Conservation (phyloP, 257 asterid genomes). For the Solanum paucissectum region DNA sequence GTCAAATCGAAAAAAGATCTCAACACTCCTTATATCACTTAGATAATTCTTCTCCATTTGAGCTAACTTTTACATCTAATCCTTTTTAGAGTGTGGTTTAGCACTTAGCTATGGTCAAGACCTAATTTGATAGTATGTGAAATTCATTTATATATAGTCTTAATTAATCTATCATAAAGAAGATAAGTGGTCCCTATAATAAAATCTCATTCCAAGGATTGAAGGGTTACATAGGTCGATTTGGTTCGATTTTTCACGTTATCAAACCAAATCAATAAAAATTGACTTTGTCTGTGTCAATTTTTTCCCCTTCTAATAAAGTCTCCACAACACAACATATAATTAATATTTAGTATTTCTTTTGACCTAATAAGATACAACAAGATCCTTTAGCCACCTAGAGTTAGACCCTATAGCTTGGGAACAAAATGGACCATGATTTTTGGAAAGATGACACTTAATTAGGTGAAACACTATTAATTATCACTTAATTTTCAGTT, state of each 20-base stretch:
- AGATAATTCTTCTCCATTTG: not conserved
- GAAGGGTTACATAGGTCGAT: not conserved
- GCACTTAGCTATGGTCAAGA: not conserved
- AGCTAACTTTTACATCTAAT: not conserved
- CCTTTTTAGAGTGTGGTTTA: not conserved
- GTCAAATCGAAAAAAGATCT: not conserved
- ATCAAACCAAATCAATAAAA: not conserved
- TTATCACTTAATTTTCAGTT: not conserved
- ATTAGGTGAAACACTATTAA: not conserved
- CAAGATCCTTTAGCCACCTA: not conserved
- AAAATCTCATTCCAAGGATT: not conserved
- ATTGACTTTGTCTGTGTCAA: rapidly evolving
- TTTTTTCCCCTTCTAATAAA: not conserved
- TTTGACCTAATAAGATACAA: not conserved
- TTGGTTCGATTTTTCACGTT: not conserved
- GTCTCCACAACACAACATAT: not conserved
- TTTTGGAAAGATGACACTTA: not conserved
- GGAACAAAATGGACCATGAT: not conserved
- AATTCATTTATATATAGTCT: not conserved
- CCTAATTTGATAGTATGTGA: not conserved
- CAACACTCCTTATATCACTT: not conserved
- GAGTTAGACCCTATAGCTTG: not conserved
- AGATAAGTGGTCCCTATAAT: not conserved
- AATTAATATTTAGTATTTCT: not conserved
- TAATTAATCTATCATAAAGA: not conserved